phyloP scores from a whole-genome alignment of 805 yeast species.

The Candida sonorensis region DNA sequence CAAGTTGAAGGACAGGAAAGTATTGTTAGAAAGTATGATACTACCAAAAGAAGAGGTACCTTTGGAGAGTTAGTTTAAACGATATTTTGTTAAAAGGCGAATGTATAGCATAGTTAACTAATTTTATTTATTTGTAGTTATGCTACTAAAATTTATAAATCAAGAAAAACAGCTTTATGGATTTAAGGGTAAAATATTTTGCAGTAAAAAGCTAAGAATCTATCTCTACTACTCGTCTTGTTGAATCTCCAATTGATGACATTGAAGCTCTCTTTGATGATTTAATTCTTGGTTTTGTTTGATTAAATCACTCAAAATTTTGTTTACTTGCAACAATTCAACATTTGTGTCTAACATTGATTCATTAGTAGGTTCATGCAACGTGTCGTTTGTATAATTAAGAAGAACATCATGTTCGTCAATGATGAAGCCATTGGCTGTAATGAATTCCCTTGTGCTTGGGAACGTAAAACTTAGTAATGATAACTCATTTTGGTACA shows the following conservation, averaged over 20 bases:
- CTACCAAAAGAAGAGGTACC: slow-evolving; percentile 57
- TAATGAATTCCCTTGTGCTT: slow-evolving; percentile 6
- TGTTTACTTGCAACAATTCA: not conserved
- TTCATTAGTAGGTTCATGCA: not conserved
- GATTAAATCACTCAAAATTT: not conserved
- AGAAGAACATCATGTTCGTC: slow-evolving; percentile 1
- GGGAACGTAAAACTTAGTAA: slow-evolving; percentile 2
- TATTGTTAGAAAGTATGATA: slow-evolving; percentile 89
- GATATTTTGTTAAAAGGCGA: not conserved
- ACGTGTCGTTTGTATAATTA: not conserved
- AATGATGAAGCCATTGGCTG: not conserved
- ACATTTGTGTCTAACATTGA: not conserved
- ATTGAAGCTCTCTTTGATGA: not conserved
- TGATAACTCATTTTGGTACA: not conserved
- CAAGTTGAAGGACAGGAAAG: slow-evolving; percentile 93
- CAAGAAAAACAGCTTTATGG: no score
- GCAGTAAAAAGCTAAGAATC: no score
- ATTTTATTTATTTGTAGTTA: no score
- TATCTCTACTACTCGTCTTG: not conserved
- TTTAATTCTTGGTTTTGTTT: not conserved
- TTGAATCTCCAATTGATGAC: not conserved
- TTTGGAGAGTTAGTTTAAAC: slow-evolving; percentile 24
- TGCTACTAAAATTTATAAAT: no score
- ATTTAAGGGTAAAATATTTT: no score
- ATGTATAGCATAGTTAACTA: no score